These are phyloP conservation scores for Tardiomyces digboiensis DNA, from an alignment of 1,139 yeast genomes.

Conservation along the genomic window DNA sequence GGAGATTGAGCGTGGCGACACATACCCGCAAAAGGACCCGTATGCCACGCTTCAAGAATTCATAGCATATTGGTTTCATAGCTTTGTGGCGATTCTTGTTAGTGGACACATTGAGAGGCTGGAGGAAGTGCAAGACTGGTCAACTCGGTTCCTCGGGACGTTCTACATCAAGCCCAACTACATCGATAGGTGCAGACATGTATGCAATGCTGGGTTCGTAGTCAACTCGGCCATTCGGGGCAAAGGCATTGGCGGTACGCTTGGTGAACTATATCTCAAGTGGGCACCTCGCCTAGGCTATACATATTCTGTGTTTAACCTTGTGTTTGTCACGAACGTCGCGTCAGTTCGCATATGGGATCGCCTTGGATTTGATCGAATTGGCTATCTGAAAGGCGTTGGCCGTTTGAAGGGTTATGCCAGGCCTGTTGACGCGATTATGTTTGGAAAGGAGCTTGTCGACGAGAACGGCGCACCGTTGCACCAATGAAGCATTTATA, in stretches of 20 bases:
- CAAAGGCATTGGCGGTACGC: slow-evolving; percentile 43
- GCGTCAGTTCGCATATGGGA: slow-evolving; percentile 74
- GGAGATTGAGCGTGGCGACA: slow-evolving; percentile 77
- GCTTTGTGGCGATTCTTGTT: slow-evolving; percentile 48
- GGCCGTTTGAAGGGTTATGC: slow-evolving; percentile 54
- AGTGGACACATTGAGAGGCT: slow-evolving; percentile 19
- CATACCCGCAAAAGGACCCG: slow-evolving; percentile 67
- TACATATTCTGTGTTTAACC: slow-evolving; percentile 69
- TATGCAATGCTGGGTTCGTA: slow-evolving; percentile 71
- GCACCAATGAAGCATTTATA: neutral
- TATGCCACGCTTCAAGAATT: slow-evolving; percentile 49
- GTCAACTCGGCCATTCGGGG: slow-evolving; percentile 52
- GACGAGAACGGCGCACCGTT: neutral
- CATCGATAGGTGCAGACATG: slow-evolving; percentile 63
- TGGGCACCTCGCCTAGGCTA: slow-evolving; percentile 70
- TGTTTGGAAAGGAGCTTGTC: slow-evolving; percentile 40
- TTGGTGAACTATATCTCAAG: slow-evolving; percentile 50
- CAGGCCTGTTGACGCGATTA: slow-evolving; percentile 58
- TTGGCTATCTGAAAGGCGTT: slow-evolving; percentile 58
- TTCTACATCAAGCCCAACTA: slow-evolving; percentile 76
- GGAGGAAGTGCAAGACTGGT: slow-evolving; percentile 31
- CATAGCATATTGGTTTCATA: slow-evolving; percentile 63
- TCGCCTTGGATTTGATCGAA: slow-evolving; percentile 56
- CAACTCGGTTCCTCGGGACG: slow-evolving; percentile 45
- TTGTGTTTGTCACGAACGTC: slow-evolving; percentile 63